Percentiles rank a stretch among this genome's conserved stretches.
phyloP scores from a whole-genome alignment of 2,329 filamentous ascomycete species.

The Colletotrichum salicis region DNA sequence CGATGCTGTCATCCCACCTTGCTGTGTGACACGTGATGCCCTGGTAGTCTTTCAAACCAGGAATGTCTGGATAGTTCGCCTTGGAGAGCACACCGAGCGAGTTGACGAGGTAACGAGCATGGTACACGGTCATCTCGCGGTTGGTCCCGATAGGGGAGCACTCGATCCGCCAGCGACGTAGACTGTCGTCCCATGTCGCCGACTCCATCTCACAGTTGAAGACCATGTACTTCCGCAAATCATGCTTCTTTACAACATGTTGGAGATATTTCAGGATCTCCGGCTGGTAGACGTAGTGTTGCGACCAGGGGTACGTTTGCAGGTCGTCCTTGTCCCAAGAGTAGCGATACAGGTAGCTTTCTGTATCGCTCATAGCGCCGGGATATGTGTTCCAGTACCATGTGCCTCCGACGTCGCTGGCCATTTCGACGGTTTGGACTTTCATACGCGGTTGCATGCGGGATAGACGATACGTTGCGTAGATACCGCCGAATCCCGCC shows the following conservation, averaged over 20 bases:
- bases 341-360: slow-evolving; percentile 18
- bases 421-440: background rate
- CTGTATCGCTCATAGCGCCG: background rate
- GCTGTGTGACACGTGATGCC: background rate
- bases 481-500: background rate
- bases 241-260: slow-evolving; percentile 4
- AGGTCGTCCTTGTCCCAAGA: slow-evolving; percentile 28
- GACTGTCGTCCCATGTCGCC: background rate
- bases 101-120: background rate
- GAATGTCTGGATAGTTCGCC: background rate
- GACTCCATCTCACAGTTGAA: background rate
- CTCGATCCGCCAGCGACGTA: background rate
- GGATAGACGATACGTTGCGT: background rate
- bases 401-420: background rate
- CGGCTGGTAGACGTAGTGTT: slow-evolving; percentile 12
- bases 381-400: background rate
- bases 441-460: background rate
- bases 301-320: slow-evolving; percentile 21
- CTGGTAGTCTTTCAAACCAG: background rate
- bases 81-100: background rate
- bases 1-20: background rate
- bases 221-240: background rate
- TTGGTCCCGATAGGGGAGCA: background rate
- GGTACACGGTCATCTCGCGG: background rate
- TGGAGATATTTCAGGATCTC: slow-evolving; percentile 32